These are phyloP conservation scores for Xylaria sp. DNA, from an alignment of 2,329 filamentous ascomycete species.

Conservation along the genomic window DNA sequence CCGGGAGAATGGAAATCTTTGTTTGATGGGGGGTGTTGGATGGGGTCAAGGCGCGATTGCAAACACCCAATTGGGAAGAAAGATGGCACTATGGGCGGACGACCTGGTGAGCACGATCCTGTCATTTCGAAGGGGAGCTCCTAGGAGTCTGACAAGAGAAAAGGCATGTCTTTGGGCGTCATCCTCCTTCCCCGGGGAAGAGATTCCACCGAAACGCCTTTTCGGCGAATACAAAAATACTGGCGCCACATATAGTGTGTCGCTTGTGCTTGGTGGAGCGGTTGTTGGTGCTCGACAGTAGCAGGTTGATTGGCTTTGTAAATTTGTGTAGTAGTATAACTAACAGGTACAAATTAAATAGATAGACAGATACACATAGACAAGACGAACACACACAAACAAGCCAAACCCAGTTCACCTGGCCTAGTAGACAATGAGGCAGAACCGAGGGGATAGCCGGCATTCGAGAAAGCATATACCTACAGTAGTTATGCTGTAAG, in stretches of 20 bases:
- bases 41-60: background rate
- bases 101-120: background rate
- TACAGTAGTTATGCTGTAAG: too few relatives aligned
- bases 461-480: too few relatives aligned
- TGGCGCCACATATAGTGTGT: background rate
- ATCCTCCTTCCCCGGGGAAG: background rate
- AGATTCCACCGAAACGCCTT: slow-evolving; percentile 27
- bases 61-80: background rate
- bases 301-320: background rate
- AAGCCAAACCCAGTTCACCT: background rate
- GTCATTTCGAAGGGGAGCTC: background rate
- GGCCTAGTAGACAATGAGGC: background rate
- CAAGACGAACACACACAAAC: background rate
- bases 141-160: background rate
- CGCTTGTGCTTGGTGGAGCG: background rate
- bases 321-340: background rate
- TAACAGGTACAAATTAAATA: too few relatives aligned
- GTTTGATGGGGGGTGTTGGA: background rate
- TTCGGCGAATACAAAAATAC: slow-evolving; percentile 28
- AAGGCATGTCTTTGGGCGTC: background rate
- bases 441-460: too few relatives aligned
- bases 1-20: slow-evolving; percentile 7
- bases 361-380: background rate
- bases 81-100: background rate
- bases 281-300: slow-evolving; percentile 7